Evolutionary conservation across 2,329 filamentous ascomycete genomes (phyloP).

Genomic region (Ophiostoma tasmaniense): DNA sequence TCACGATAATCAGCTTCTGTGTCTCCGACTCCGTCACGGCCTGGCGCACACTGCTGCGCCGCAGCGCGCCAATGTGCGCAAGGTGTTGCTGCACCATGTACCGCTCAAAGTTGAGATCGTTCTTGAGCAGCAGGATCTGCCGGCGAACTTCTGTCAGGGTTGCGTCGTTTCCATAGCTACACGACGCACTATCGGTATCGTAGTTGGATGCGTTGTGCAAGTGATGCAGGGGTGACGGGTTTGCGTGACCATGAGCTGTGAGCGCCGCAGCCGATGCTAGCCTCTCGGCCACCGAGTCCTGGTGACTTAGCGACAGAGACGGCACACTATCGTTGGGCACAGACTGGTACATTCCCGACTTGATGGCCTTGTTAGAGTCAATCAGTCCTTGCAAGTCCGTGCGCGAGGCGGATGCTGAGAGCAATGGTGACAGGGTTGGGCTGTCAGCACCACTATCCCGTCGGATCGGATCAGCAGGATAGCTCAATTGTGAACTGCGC

Average conservation of each 20-base stretch:
- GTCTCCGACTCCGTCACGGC: slow-evolving; percentile 74
- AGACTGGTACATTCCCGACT: slow-evolving; percentile 47
- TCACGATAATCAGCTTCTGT: slow-evolving; percentile 69
- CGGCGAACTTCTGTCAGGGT: slow-evolving; percentile 51
- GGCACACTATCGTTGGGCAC: slow-evolving; percentile 50
- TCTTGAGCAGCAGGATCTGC: slow-evolving; percentile 66
- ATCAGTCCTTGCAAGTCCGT: slow-evolving; percentile 53
- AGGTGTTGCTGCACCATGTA: slow-evolving; percentile 80
- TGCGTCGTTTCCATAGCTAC: neutral
- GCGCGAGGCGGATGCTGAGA: slow-evolving; percentile 36
- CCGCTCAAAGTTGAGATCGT: slow-evolving; percentile 74
- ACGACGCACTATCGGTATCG: neutral
- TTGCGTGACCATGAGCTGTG: neutral
- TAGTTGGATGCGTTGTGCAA: neutral
- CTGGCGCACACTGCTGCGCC: slow-evolving; percentile 65
- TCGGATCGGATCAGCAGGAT: slow-evolving; percentile 36
- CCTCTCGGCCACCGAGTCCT: slow-evolving; percentile 37
- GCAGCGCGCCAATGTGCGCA: slow-evolving; percentile 69
- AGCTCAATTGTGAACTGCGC: slow-evolving; percentile 43
- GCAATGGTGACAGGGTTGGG: slow-evolving; percentile 50
- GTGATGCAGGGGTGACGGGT: slow-evolving; percentile 7
- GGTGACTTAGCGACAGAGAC: slow-evolving; percentile 44
- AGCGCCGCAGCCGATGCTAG: neutral
- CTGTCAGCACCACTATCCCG: slow-evolving; percentile 45
- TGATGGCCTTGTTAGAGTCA: slow-evolving; percentile 50